Percentiles rank a stretch among this genome's conserved stretches.
phyloP scores from a whole-genome alignment of 257 asterid species.

The Echium plantagineum region DNA sequence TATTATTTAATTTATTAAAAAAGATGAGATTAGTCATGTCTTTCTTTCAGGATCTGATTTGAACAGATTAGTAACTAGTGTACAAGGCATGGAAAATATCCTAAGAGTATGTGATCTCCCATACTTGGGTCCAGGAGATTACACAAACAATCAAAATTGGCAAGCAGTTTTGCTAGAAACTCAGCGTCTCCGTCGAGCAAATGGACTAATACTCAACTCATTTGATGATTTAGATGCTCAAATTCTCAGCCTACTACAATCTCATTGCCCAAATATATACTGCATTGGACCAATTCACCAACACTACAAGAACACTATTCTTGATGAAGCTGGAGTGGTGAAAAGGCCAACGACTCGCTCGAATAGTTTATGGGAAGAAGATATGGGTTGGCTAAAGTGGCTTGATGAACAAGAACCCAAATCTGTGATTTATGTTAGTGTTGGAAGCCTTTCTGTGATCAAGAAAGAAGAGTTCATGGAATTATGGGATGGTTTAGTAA shows the following conservation, averaged over 20 bases:
- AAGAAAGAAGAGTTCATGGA: slow-evolving; percentile 15
- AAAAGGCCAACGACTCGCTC: slow-evolving; percentile 1
- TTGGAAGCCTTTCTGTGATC: slow-evolving; percentile 18
- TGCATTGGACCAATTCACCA: slow-evolving; percentile 22
- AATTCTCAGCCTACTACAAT: slow-evolving; percentile 10
- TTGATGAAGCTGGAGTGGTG: neutral
- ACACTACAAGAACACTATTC: slow-evolving; percentile 11
- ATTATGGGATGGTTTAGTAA: slow-evolving; percentile 20
- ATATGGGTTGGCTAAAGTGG: slow-evolving; percentile 16
- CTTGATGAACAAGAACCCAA: slow-evolving; percentile 15
- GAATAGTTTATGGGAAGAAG: slow-evolving; percentile 25
- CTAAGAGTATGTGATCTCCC: slow-evolving; percentile 32
- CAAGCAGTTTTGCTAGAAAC: slow-evolving; percentile 3
- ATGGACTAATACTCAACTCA: slow-evolving; percentile 21
- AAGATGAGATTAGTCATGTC: too few relatives aligned
- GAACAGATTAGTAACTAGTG: slow-evolving; percentile 12
- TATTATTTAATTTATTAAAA: too few relatives aligned
- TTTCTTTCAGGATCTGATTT: slow-evolving; percentile 14
- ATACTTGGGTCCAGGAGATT: slow-evolving; percentile 16
- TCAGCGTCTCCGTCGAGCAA: slow-evolving; percentile 15
- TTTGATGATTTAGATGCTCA: slow-evolving; percentile 26
- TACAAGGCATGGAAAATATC: slow-evolving; percentile 27
- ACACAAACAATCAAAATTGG: slow-evolving; percentile 1
- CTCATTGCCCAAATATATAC: slow-evolving; percentile 15
- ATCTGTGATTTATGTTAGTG: slow-evolving; percentile 24